A percentile compares a stretch with the other conserved stretches of the same genome.
Conservation (phyloP, 352 stramenopile genomes). For the Phytopythium mirpurense region DNA sequence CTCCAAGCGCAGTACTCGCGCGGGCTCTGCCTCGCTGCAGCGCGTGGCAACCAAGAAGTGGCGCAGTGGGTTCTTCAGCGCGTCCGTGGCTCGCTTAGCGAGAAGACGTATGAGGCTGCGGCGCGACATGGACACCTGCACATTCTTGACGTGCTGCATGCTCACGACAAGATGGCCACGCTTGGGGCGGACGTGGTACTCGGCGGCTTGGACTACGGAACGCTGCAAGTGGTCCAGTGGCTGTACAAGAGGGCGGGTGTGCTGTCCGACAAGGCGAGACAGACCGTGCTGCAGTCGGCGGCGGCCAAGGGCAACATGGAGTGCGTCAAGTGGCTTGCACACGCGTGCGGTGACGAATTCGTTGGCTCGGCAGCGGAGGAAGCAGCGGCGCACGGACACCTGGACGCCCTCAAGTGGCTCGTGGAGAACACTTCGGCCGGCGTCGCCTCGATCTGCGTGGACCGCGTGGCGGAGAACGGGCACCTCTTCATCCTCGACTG, state of each 20-base stretch:
- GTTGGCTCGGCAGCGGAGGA: slow-evolving; percentile 12
- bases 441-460: slow-evolving; percentile 10
- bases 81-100: slow-evolving; percentile 10
- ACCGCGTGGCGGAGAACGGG: slow-evolving; percentile 15
- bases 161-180: slow-evolving; percentile 12
- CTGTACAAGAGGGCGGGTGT: slow-evolving; percentile 12
- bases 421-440: slow-evolving; percentile 10
- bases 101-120: slow-evolving; percentile 19
- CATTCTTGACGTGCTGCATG: slow-evolving; percentile 19
- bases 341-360: slow-evolving; percentile 12
- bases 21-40: slow-evolving; percentile 14
- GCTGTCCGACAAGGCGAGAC: slow-evolving; percentile 10
- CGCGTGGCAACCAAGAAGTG: slow-evolving; percentile 11
- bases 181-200: slow-evolving; percentile 13
- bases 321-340: slow-evolving; percentile 14
- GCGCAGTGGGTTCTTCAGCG: slow-evolving; percentile 16
- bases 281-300: slow-evolving; percentile 11
- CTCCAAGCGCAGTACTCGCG: slow-evolving; percentile 16
- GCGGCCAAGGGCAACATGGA: slow-evolving; percentile 12
- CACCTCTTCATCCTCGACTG: slow-evolving; percentile 17
- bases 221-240: slow-evolving; percentile 12
- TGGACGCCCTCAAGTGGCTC: slow-evolving; percentile 15
- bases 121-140: slow-evolving; percentile 9
- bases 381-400: slow-evolving; percentile 17
- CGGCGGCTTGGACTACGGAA: slow-evolving; percentile 9